Conservation (phyloP, 2,329 filamentous ascomycete genomes). For the Verticillium longisporum region DNA sequence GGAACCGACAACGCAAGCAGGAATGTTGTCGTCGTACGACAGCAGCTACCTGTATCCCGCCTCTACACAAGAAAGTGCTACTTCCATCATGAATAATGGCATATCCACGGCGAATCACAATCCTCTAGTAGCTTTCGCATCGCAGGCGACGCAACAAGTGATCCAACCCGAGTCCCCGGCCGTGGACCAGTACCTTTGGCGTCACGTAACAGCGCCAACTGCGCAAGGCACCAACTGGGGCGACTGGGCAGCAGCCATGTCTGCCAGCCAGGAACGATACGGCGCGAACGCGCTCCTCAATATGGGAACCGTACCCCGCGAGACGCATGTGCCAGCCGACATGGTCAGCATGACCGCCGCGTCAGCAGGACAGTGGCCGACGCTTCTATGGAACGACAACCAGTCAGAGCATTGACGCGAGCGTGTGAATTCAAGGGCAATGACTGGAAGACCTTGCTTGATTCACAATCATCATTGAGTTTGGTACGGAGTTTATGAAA, state of each 20-base stretch:
- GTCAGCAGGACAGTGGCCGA: background rate
- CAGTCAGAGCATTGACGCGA: background rate
- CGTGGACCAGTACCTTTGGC: constrained; percentile 24
- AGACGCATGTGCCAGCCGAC: background rate
- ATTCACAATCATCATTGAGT: background rate
- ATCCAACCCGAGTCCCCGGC: constrained; percentile 12
- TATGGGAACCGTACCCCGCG: constrained; percentile 24
- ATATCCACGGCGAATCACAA: constrained; percentile 22
- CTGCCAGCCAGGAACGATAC: constrained; percentile 41
- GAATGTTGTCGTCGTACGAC: constrained; percentile 8
- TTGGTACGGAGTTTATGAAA: background rate
- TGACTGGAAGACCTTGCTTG: background rate
- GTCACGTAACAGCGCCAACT: constrained; percentile 7
- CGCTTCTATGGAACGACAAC: background rate
- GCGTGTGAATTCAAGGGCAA: background rate
- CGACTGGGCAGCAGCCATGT: constrained; percentile 47
- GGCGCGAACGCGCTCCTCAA: constrained; percentile 42
- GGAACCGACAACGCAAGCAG: constrained; percentile 15
- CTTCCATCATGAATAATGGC: constrained; percentile 19
- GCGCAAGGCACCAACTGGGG: constrained; percentile 40
- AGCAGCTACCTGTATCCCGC: constrained; percentile 7
- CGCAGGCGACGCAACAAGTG: constrained; percentile 29
- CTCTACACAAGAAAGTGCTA: constrained; percentile 11
- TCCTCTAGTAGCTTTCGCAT: constrained; percentile 30
- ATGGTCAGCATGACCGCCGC: background rate